Conservation (phyloP, 176 grass and related monocot genomes). For the Melocanna baccifera region DNA sequence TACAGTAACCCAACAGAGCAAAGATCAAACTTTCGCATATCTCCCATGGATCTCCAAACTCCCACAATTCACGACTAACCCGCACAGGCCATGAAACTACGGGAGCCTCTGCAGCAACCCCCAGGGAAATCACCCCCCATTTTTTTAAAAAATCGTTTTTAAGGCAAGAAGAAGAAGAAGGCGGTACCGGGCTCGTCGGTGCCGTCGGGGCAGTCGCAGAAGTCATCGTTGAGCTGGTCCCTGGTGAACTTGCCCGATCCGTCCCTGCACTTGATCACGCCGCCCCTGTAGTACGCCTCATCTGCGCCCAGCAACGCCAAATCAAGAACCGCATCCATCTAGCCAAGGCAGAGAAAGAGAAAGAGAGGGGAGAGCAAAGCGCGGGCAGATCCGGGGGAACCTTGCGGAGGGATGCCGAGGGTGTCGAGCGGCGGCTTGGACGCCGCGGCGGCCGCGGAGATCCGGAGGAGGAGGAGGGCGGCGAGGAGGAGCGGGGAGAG, state of each 20-base stretch:
- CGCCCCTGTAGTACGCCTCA: slow-evolving; percentile 68
- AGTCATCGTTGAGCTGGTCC: slow-evolving; percentile 91
- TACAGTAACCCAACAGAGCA: neutral
- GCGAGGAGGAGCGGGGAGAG: slow-evolving; percentile 13
- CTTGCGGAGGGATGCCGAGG: slow-evolving; percentile 71
- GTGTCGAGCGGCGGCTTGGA: slow-evolving; percentile 46
- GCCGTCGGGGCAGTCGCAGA: slow-evolving; percentile 92
- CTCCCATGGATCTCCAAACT: neutral
- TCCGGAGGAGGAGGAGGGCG: slow-evolving; percentile 31
- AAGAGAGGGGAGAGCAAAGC: neutral
- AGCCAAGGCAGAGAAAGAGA: neutral
- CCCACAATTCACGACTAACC: slow-evolving; percentile 12
- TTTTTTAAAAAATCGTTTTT: neutral
- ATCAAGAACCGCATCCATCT: slow-evolving; percentile 33
- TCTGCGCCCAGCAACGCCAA: slow-evolving; percentile 48
- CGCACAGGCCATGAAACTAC: neutral
- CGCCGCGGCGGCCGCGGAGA: slow-evolving; percentile 25
- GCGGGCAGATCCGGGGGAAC: slow-evolving; percentile 42
- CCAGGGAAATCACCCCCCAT: neutral
- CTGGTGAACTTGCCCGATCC: slow-evolving; percentile 81
- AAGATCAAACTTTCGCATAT: slow-evolving; percentile 3
- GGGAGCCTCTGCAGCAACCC: neutral
- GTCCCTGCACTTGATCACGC: slow-evolving; percentile 87
- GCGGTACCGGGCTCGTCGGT: slow-evolving; percentile 88
- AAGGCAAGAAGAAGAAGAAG: neutral